Conservation (phyloP, 2,329 filamentous ascomycete species). For the Arthrobotrys musiformis region DNA sequence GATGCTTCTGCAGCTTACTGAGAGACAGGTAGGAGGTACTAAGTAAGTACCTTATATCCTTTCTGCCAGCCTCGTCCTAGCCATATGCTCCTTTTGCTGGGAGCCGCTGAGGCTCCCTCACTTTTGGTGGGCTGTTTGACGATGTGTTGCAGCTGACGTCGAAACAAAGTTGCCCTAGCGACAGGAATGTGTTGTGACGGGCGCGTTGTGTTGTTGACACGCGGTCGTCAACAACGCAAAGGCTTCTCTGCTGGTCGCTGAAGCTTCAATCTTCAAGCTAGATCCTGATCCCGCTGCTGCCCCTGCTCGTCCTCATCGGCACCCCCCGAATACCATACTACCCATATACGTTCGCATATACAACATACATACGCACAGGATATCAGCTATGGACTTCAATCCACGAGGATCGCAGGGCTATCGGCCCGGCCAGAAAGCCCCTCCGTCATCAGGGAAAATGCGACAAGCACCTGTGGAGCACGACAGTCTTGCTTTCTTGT, state of each 20-base stretch:
- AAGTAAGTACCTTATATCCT: too few relatives aligned
- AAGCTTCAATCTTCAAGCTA: not conserved
- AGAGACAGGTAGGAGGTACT: too few relatives aligned
- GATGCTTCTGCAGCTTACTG: not conserved
- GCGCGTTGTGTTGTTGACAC: slow-evolving; percentile 43
- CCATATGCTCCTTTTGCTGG: not conserved
- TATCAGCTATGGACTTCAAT: slow-evolving; percentile 49
- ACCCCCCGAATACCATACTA: not conserved
- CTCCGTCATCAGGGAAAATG: slow-evolving; percentile 43
- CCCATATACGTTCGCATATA: not conserved
- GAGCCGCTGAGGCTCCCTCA: slow-evolving; percentile 6
- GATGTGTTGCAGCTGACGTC: slow-evolving; percentile 46
- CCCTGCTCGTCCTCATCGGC: not conserved
- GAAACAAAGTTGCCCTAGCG: slow-evolving; percentile 49
- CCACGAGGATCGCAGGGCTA: slow-evolving; percentile 49
- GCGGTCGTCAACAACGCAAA: slow-evolving; percentile 8
- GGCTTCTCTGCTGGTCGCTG: not conserved
- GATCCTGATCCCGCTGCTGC: not conserved
- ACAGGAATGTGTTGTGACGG: slow-evolving; percentile 46
- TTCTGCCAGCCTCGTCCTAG: not conserved
- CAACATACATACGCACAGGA: not conserved
- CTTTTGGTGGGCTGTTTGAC: slow-evolving; percentile 25
- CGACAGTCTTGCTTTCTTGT: slow-evolving; percentile 37
- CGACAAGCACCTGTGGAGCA: slow-evolving; percentile 40
- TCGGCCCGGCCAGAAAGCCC: slow-evolving; percentile 46